Evolutionary conservation across 495 filamentous ascomycete genomes (phyloP).

Genomic region (Halenospora varia): DNA sequence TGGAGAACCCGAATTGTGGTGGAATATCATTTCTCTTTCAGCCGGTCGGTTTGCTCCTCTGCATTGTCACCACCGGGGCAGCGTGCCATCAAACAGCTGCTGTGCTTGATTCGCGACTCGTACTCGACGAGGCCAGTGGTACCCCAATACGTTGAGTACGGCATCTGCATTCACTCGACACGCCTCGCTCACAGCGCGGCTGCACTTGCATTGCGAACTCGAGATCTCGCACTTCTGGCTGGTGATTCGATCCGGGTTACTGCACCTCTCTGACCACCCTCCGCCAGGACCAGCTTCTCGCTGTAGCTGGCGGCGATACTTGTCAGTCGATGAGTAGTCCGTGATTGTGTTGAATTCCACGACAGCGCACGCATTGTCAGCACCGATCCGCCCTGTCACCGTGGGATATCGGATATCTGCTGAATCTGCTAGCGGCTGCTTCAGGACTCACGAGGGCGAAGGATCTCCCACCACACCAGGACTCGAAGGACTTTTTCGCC

Average conservation of each 20-base stretch:
- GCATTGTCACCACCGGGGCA: background rate
- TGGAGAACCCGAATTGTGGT: background rate
- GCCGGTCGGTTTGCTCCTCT: too few species aligned
- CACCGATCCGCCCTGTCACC: background rate
- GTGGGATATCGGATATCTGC: too few species aligned
- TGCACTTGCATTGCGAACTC: background rate
- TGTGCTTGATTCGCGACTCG: background rate
- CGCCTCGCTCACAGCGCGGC: background rate
- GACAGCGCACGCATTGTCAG: background rate
- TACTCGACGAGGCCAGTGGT: background rate
- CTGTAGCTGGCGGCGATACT: background rate
- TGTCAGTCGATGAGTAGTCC: background rate
- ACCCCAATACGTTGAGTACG: background rate
- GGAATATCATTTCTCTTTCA: too few species aligned
- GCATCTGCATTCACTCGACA: background rate
- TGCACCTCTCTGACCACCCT: conserved; percentile 1
- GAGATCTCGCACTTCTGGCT: background rate
- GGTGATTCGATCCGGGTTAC: background rate
- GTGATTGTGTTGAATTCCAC: too few species aligned
- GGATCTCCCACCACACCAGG: too few species aligned
- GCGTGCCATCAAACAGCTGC: background rate
- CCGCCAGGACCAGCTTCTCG: background rate
- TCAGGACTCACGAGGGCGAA: too few species aligned
- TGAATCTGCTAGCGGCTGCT: background rate
- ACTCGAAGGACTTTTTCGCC: too few species aligned